phyloP scores from a whole-genome alignment of 148 eudicot genomes.

The Agrostemma githago region DNA sequence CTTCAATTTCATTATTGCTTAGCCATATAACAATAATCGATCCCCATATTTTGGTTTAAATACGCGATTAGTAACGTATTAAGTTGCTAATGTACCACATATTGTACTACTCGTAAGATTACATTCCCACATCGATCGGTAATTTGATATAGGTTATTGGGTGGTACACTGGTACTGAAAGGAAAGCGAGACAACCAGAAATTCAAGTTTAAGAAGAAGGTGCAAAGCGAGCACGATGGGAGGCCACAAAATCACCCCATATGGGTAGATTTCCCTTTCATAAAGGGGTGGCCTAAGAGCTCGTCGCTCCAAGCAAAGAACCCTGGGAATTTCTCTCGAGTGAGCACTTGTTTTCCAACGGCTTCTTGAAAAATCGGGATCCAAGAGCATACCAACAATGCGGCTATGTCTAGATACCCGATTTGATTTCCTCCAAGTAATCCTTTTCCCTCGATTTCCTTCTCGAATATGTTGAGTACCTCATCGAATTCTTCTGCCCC shows the following conservation, averaged over 20 bases:
- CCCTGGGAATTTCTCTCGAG: not conserved
- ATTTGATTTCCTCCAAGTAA: conserved; percentile 25
- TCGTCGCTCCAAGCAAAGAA: conserved; percentile 15
- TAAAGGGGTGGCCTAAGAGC: conserved; percentile 3
- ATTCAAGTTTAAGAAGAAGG: no score
- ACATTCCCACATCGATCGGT: no score
- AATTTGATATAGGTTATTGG: no score
- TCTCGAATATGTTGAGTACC: conserved; percentile 19
- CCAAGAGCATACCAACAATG: conserved; percentile 15
- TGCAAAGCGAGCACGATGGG: not conserved
- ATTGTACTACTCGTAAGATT: no score
- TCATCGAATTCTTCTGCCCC: conserved; percentile 13
- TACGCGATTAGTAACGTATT: not conserved
- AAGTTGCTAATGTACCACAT: not conserved
- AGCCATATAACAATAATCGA: no score
- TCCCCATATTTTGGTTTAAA: no score
- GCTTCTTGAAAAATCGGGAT: conserved; percentile 16
- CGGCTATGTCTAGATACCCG: conserved; percentile 30
- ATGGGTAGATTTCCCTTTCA: conserved; percentile 13
- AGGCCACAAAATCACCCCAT: not conserved
- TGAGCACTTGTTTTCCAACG: not conserved
- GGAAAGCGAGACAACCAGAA: no score
- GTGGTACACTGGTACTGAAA: no score
- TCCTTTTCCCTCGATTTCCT: conserved; percentile 23
- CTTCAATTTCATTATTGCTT: no score